phyloP scores from a whole-genome alignment of 495 filamentous ascomycete genomes.

The Tuber aestivum region DNA sequence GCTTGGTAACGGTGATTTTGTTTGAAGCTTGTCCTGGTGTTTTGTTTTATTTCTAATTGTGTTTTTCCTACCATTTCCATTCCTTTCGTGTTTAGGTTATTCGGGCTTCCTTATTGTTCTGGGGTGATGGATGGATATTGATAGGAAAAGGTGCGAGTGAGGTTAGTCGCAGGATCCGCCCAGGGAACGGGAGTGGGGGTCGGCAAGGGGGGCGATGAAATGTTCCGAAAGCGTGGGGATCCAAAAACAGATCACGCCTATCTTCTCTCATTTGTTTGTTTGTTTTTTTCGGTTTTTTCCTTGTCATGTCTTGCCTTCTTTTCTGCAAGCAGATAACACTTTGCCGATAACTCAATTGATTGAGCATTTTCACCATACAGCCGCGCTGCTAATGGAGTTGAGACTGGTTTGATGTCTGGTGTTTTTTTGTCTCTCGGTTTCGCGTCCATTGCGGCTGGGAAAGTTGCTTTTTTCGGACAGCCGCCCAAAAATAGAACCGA shows the following conservation, averaged over 20 bases:
- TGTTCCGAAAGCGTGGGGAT: conserved; percentile 30
- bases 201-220: conserved; percentile 21
- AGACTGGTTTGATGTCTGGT: conserved; percentile 33
- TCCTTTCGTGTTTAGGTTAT: conserved; percentile 26
- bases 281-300: conserved; percentile 36
- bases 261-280: conserved; percentile 26
- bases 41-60: conserved; percentile 39
- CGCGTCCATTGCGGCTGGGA: conserved; percentile 27
- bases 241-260: conserved; percentile 18
- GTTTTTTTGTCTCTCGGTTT: conserved; percentile 28
- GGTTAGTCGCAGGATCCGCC: conserved; percentile 35
- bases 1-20: conserved; percentile 36
- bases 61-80: conserved; percentile 13
- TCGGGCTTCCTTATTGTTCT: conserved; percentile 30
- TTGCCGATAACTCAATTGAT: conserved; percentile 32
- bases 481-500: conserved; percentile 35
- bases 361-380: conserved; percentile 27
- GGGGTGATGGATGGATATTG: conserved; percentile 27
- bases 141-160: conserved; percentile 24
- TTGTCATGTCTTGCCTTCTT: conserved; percentile 22
- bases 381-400: conserved; percentile 37
- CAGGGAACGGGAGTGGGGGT: conserved; percentile 18
- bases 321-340: conserved; percentile 3
- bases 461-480: conserved; percentile 25
- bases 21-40: conserved; percentile 38